Percentiles rank a stretch among this genome's conserved stretches.
phyloP scores from a whole-genome alignment of 129 eudicot genomes.

The Flaveria linearis region DNA sequence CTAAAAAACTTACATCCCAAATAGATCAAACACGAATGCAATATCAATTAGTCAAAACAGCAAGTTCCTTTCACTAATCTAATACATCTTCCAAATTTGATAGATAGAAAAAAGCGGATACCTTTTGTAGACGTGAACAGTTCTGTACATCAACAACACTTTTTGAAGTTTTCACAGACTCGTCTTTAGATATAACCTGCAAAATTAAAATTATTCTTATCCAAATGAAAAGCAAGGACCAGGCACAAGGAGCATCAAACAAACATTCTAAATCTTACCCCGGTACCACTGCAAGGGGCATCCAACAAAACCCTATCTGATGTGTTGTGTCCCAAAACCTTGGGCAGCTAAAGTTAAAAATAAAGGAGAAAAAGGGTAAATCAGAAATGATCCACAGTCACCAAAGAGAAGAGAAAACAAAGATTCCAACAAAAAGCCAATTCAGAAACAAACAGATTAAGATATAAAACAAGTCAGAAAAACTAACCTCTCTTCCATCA shows the following conservation, averaged over 20 bases:
- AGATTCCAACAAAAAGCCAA: background rate
- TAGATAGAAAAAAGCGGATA: slow-evolving; percentile 17
- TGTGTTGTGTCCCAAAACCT: slow-evolving; percentile 76
- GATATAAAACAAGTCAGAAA: background rate
- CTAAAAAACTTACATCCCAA: background rate
- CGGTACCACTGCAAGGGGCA: slow-evolving; percentile 99
- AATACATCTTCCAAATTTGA: background rate
- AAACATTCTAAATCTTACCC: slow-evolving; percentile 58
- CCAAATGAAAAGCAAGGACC: background rate
- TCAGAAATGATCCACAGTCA: background rate
- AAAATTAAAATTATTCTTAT: slow-evolving; percentile 1
- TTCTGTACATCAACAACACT: slow-evolving; percentile 74
- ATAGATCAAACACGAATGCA: too few relatives aligned
- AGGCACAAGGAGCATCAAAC: slow-evolving; percentile 72
- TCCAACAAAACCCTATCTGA: slow-evolving; percentile 89
- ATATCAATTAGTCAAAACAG: background rate
- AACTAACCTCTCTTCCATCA: slow-evolving; percentile 88
- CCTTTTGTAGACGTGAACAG: slow-evolving; percentile 88
- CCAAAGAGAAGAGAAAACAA: background rate
- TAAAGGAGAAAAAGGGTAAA: background rate
- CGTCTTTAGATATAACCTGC: slow-evolving; percentile 97
- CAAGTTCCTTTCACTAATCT: background rate
- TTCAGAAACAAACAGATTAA: background rate
- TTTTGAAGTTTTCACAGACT: slow-evolving; percentile 92
- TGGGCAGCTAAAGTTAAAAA: slow-evolving; percentile 64